A percentile compares a stretch with the other conserved stretches of the same genome.
phyloP scores from a whole-genome alignment of 1,139 yeast genomes.

The Pichia kudriavzevii region DNA sequence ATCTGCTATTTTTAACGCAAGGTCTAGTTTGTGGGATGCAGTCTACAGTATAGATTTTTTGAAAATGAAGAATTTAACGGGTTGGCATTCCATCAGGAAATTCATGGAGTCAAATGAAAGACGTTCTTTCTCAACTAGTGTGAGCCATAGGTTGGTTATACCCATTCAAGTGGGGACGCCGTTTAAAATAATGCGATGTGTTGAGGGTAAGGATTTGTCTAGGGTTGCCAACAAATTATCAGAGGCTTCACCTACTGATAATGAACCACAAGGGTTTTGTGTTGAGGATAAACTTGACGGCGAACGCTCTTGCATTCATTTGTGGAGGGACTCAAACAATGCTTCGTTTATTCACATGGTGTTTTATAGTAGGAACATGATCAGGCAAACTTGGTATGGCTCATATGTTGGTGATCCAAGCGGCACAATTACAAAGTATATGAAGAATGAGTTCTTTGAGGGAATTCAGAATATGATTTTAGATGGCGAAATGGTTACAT shows the following conservation, averaged over 20 bases:
- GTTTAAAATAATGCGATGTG: slow-evolving; percentile 68
- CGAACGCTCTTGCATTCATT: slow-evolving; percentile 74
- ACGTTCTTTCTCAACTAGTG: slow-evolving; percentile 17
- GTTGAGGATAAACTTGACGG: slow-evolving; percentile 95
- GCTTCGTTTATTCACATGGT: slow-evolving; percentile 36
- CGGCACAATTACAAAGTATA: slow-evolving; percentile 42
- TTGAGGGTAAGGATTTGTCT: no score
- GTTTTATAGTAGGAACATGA: slow-evolving; percentile 62
- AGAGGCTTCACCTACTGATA: no score
- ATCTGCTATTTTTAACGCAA: slow-evolving; percentile 20
- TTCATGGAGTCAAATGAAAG: no score
- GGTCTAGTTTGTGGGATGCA: slow-evolving; percentile 55
- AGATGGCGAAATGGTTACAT: slow-evolving; percentile 94
- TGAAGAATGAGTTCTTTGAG: slow-evolving; percentile 18
- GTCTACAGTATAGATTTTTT: slow-evolving; percentile 44
- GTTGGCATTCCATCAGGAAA: no score
- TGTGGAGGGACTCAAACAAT: slow-evolving; percentile 30
- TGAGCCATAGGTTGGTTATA: slow-evolving; percentile 4
- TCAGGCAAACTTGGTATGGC: slow-evolving; percentile 76
- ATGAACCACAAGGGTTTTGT: slow-evolving; percentile 47
- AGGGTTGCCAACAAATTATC: no score
- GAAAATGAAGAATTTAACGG: slow-evolving; percentile 37
- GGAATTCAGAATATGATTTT: slow-evolving; percentile 36
- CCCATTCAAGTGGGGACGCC: slow-evolving; percentile 28
- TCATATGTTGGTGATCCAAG: slow-evolving; percentile 37